phyloP scores from a whole-genome alignment of 805 yeast genomes.

The Jamesozyma piceae region DNA sequence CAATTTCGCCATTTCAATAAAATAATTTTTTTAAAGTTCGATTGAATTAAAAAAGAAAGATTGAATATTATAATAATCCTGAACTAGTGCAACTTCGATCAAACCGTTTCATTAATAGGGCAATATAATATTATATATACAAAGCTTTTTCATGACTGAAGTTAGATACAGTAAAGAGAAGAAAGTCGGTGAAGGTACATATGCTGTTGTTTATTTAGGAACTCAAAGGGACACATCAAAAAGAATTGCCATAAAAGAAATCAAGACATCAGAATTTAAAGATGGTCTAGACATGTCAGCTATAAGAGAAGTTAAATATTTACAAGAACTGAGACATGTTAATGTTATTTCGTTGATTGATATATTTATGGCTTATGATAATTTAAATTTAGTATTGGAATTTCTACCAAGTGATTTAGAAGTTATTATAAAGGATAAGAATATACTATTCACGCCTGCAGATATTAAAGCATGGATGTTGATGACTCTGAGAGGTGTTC shows the following conservation, averaged over 20 bases:
- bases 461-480: constrained; percentile 90
- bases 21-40: too few species aligned
- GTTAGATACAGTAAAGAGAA: constrained; percentile 37
- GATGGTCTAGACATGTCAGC: constrained; percentile 98
- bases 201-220: constrained; percentile 92
- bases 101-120: too few species aligned
- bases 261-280: constrained; percentile 86
- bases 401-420: constrained; percentile 89
- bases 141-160: neutral
- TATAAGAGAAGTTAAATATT: constrained; percentile 79
- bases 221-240: constrained; percentile 39
- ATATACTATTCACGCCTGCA: constrained; percentile 67
- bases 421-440: constrained; percentile 71
- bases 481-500: constrained; percentile 90
- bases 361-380: constrained; percentile 60
- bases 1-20: too few species aligned
- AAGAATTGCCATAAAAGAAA: constrained; percentile 85
- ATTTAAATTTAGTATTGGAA: constrained; percentile 81
- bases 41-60: too few species aligned
- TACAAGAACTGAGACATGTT: constrained; percentile 68
- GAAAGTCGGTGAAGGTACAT: constrained; percentile 98
- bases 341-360: constrained; percentile 85
- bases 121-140: too few species aligned
- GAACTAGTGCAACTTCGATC: too few species aligned
- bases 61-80: too few species aligned